Conservation (phyloP, 768 basidiomycete species). For the Naematelia encephala region DNA sequence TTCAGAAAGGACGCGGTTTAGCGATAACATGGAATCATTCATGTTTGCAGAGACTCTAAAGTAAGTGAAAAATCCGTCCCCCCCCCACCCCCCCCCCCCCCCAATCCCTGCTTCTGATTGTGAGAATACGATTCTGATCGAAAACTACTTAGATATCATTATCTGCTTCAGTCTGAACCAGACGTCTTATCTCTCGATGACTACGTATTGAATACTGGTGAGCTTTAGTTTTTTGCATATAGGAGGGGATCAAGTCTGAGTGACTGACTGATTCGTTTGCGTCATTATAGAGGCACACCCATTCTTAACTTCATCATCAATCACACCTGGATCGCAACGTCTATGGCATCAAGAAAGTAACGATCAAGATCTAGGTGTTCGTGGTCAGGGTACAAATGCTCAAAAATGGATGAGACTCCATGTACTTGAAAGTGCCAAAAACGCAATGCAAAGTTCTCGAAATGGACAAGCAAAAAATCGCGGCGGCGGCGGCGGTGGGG, state of each 20-base stretch:
- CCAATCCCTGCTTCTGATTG: not conserved
- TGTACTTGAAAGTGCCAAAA: conserved; percentile 9
- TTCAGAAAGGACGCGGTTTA: conserved; percentile 8
- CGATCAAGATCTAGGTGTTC: conserved; percentile 31
- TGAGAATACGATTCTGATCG: too few relatives aligned
- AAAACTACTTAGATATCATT: conserved; percentile 43
- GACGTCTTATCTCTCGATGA: conserved; percentile 49
- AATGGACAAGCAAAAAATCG: not conserved
- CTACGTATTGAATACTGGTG: conserved; percentile 51
- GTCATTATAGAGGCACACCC: conserved; percentile 47
- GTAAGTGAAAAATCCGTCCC: conserved; percentile 20
- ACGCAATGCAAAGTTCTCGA: not conserved
- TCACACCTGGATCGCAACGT: conserved; percentile 30
- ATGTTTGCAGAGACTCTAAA: conserved; percentile 53
- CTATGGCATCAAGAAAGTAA: conserved; percentile 33
- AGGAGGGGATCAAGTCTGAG: not conserved
- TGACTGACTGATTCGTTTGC: not conserved
- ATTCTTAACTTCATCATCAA: conserved; percentile 36
- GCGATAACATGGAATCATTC: conserved; percentile 50
- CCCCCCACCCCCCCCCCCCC: not conserved
- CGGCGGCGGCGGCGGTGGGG: conserved; percentile 16
- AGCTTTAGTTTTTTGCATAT: conserved; percentile 5
- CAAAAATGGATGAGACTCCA: conserved; percentile 38
- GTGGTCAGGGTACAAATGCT: conserved; percentile 41
- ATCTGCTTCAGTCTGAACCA: conserved; percentile 48